These are phyloP conservation scores for Multifurca ochricompacta DNA, from an alignment of 768 basidiomycete genomes.

Conservation along the genomic window DNA sequence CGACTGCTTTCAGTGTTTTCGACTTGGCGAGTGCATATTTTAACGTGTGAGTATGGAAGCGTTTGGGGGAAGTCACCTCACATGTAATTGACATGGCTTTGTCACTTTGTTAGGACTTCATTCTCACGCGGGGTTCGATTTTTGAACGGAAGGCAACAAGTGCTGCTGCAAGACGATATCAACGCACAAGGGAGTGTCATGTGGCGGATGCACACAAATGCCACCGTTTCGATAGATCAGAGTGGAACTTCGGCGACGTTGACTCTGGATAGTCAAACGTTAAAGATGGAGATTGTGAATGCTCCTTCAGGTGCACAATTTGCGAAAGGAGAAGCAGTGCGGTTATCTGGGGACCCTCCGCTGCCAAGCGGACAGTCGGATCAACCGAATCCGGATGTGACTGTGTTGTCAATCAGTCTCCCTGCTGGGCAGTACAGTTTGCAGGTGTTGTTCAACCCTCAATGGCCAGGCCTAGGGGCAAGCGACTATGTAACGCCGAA, in stretches of 20 bases:
- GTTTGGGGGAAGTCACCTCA: background rate
- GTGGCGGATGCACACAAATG: conserved; percentile 98
- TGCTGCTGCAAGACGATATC: conserved; percentile 92
- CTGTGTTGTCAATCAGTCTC: conserved; percentile 64
- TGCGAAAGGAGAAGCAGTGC: conserved; percentile 43
- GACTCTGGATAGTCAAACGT: conserved; percentile 56
- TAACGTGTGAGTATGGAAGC: conserved; percentile 44
- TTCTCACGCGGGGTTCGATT: conserved; percentile 79
- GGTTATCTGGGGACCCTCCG: conserved; percentile 54
- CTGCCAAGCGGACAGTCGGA: conserved; percentile 52
- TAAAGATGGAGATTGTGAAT: conserved; percentile 60
- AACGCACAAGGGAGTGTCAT: conserved; percentile 46
- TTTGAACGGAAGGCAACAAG: conserved; percentile 77
- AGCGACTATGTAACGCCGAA: conserved; percentile 60
- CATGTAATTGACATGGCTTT: conserved; percentile 17
- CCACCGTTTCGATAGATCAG: conserved; percentile 52
- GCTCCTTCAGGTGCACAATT: conserved; percentile 62
- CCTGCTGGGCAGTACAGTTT: conserved; percentile 66
- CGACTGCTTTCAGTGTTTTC: conserved; percentile 75
- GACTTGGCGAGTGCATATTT: conserved; percentile 75
- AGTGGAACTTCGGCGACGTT: conserved; percentile 67
- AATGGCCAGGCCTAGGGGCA: conserved; percentile 68
- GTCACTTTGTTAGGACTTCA: conserved; percentile 43
- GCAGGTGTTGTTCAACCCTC: conserved; percentile 89
- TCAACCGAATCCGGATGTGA: conserved; percentile 70